phyloP scores from a whole-genome alignment of 495 filamentous ascomycete species.

The Neurospora sp. region DNA sequence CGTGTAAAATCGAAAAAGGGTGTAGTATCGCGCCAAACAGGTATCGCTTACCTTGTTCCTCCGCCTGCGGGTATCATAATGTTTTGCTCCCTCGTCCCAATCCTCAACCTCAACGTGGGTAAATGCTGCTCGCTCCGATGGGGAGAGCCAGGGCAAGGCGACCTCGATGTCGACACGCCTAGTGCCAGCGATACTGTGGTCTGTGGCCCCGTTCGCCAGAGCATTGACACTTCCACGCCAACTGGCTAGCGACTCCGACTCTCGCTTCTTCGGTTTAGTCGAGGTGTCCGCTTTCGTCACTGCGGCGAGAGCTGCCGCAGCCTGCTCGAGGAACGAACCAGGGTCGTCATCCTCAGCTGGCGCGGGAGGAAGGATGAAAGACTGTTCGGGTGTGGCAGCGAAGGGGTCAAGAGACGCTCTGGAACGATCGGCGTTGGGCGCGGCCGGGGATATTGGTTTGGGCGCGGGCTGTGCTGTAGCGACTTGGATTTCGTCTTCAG shows the following conservation, averaged over 20 bases:
- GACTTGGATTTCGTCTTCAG: conserved; percentile 10
- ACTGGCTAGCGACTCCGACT: background rate
- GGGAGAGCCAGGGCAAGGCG: conserved; percentile 10
- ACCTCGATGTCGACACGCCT: conserved; percentile 15
- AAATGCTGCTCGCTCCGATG: conserved; percentile 5
- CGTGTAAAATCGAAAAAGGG: background rate
- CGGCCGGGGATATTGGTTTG: background rate
- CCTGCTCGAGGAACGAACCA: conserved; percentile 3
- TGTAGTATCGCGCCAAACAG: background rate
- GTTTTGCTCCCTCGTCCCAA: conserved; percentile 1
- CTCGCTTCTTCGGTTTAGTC: background rate
- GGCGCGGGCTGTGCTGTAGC: background rate
- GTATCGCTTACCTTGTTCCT: conserved; percentile 12
- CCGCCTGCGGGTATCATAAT: conserved; percentile 1
- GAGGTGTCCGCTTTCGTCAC: background rate
- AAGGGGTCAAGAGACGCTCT: background rate
- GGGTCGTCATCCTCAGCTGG: background rate
- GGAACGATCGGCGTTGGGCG: background rate
- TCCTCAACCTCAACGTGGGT: conserved; percentile 9
- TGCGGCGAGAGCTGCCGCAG: background rate
- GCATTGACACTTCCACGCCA: background rate
- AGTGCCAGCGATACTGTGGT: background rate
- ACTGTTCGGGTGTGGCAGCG: background rate
- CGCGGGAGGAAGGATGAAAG: background rate
- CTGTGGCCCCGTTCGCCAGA: background rate